phyloP scores from a whole-genome alignment of 2,329 filamentous ascomycete genomes.

The Calonectria multiphialidica region DNA sequence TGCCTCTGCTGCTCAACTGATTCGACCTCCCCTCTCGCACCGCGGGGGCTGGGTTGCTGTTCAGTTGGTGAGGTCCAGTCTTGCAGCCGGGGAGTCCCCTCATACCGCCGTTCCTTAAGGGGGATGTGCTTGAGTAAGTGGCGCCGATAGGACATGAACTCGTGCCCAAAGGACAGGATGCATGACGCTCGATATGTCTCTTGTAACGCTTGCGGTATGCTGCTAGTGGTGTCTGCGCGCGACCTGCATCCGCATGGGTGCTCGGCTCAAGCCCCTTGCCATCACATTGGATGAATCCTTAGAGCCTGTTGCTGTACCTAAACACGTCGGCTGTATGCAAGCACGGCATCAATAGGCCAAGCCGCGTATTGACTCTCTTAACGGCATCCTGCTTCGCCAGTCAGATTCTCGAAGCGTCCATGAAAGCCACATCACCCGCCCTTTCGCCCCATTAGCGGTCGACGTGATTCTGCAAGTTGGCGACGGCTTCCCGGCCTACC shows the following conservation, averaged over 20 bases:
- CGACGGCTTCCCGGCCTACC: not conserved
- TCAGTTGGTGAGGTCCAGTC: not conserved
- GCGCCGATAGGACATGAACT: not conserved
- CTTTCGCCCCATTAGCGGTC: not conserved
- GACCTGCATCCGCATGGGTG: not conserved
- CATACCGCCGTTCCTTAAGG: not conserved
- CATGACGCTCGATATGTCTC: not conserved
- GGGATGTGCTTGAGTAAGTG: not conserved
- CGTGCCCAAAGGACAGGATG: not conserved
- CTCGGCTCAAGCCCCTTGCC: not conserved
- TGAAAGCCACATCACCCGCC: not conserved
- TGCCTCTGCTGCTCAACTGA: not conserved
- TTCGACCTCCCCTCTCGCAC: not conserved
- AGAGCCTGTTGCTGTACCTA: not conserved
- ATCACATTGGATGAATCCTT: not conserved
- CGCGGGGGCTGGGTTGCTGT: not conserved
- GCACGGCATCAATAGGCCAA: slow-evolving; percentile 4
- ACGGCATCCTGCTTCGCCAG: not conserved
- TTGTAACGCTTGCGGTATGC: not conserved
- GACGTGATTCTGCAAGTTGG: not conserved
- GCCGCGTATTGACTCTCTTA: not conserved
- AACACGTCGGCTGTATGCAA: not conserved
- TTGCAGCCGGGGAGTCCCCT: not conserved
- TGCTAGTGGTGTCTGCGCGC: not conserved
- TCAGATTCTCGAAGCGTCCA: not conserved